phyloP scores from a whole-genome alignment of 2,329 filamentous ascomycete genomes.

The Dactylellina drechsleri region DNA sequence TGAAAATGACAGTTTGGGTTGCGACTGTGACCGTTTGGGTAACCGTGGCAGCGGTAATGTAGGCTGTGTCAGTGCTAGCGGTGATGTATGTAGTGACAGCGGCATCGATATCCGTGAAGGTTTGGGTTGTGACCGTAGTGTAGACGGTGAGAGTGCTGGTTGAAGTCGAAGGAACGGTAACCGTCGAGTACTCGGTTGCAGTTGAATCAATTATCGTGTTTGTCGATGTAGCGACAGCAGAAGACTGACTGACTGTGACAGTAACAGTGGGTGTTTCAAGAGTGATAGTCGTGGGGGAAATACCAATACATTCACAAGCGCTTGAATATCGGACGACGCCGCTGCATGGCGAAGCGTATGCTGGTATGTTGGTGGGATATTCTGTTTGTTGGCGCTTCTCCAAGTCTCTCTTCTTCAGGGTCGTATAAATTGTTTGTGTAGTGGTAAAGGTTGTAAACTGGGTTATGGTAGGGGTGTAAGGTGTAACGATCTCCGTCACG shows the following conservation, averaged over 20 bases:
- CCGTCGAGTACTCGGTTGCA: conserved; percentile 3
- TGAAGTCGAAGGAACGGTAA: conserved; percentile 1
- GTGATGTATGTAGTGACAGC: conserved; percentile 13
- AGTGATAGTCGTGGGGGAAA: conserved; percentile 1
- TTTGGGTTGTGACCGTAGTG: conserved; percentile 19
- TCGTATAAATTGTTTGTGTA: conserved; percentile 8
- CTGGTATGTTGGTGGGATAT: conserved; percentile 5
- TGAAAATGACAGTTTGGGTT: conserved; percentile 6
- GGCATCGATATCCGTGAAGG: conserved; percentile 20
- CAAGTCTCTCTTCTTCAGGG: conserved; percentile 3
- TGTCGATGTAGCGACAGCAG: conserved; percentile 1
- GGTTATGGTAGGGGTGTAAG: conserved; percentile 7
- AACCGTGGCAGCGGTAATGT: conserved; percentile 1
- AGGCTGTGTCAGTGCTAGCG: conserved; percentile 12
- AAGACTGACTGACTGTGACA: conserved; percentile 5
- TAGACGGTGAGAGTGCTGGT: conserved; percentile 15
- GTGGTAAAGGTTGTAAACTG: background rate
- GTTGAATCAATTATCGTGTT: conserved; percentile 15
- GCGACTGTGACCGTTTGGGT: conserved; percentile 16
- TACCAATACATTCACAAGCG: conserved; percentile 20
- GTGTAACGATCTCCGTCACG: conserved; percentile 1
- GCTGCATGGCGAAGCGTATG: conserved; percentile 15
- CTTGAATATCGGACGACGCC: background rate
- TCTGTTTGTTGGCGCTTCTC: conserved; percentile 15
- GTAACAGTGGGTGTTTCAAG: conserved; percentile 12